Base-by-base conservation (phyloP, 768 basidiomycete species). In the Strobilomyces dryophilus region DNA sequence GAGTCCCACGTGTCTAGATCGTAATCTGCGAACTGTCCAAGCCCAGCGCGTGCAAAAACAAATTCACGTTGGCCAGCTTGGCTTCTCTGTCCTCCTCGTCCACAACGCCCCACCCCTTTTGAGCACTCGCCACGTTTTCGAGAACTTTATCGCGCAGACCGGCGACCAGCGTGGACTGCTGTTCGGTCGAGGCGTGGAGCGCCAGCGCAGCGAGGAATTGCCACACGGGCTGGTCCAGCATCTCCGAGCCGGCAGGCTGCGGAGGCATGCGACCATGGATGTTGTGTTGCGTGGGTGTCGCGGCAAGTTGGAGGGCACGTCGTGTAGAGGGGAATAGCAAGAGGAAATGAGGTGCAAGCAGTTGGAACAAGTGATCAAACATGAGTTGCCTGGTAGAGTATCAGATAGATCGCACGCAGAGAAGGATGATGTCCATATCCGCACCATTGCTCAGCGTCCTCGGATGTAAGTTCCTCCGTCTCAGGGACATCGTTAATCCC, bases 181-280 rank as follows among this genome's bases (percentile, higher is more conserved):
- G 92, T 59, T 92, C 87, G 40, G 83, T 76, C 45, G 82, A 81
- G 12, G 92, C 89, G 59, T 89, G 87, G 37, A 95, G 77, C 3
- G 94, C 95, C 46, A 98, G 73, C 2, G 92, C 85, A 8, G 93
- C 91, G 34, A 97, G 79, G 77, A 94, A 91, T 66, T 90, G 87
- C 93, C 94, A 97, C n/a, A 92, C 89, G 14, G 89, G 90, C 68
- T 90, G 89, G 71, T 95, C 92, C 50, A 88, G 77, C 53, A 80
- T 76, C 65, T 89, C 88, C 69, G 73, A 36, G 65, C 68, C 41
- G 53, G 61, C 12, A 2, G 43, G 84, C 64, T 90, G 88, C 69
- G 93, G 87, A 52, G 86, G 74, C 39, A 74, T 71, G 62, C 87
- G 87, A 31, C 79, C 77, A 26, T 76, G 64, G 31, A 44, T 36